Evolutionary conservation across 306 rosid species (phyloP).

Genomic region (Geum urbanum): DNA sequence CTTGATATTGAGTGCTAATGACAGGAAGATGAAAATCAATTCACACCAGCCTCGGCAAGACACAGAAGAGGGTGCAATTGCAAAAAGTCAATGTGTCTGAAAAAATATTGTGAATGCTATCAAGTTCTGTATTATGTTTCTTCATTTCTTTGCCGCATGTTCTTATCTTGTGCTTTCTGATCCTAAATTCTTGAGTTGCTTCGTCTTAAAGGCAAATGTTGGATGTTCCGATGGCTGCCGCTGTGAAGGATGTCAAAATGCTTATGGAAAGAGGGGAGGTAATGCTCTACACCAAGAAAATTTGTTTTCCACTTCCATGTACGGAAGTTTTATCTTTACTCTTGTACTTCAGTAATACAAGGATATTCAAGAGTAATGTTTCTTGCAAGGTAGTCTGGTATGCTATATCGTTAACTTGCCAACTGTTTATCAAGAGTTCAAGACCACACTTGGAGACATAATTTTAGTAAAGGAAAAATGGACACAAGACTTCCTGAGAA

Average conservation of each 20-base stretch:
- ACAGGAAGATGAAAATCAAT: conserved; percentile 44
- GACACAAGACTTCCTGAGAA: background rate
- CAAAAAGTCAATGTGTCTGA: conserved; percentile 64
- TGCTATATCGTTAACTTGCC: background rate
- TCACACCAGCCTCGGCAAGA: conserved; percentile 57
- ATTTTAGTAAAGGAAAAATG: background rate
- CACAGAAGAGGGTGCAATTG: conserved; percentile 79
- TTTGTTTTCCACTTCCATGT: background rate
- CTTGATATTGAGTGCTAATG: conserved; percentile 16
- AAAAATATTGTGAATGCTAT: conserved; percentile 80
- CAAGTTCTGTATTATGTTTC: conserved; percentile 43
- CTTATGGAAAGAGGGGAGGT: conserved; percentile 64
- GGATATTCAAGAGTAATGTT: background rate
- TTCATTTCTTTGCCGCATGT: background rate
- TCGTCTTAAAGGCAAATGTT: conserved; percentile 47
- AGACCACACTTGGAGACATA: background rate
- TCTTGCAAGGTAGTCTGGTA: background rate
- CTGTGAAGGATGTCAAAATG: conserved; percentile 64
- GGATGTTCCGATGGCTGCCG: conserved; percentile 73
- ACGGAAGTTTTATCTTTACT: background rate
- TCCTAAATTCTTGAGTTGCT: conserved; percentile 19
- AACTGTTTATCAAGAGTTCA: background rate
- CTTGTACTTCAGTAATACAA: background rate
- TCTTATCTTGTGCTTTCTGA: conserved; percentile 7
- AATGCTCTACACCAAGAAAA: conserved; percentile 14